Evolutionary conservation across 2,329 filamentous ascomycete species (phyloP), one percentile per base, ranked within the genome.

Genomic region (Colletotrichum costaricense): DNA sequence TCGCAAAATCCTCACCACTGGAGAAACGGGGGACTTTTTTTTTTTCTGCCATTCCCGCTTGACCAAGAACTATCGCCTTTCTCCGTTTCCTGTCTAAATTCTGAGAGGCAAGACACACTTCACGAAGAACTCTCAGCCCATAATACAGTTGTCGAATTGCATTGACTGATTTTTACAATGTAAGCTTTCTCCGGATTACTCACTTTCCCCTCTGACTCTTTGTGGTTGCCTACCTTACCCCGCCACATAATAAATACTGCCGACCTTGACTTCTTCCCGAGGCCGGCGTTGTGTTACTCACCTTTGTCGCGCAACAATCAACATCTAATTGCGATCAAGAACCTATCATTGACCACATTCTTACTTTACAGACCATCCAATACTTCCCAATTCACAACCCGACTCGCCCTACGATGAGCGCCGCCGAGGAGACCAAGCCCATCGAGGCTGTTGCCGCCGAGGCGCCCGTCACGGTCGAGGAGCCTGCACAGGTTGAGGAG

Each of bases 381-480:
- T 9, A 7, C 5, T 28, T 12, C 6, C 16, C 38, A 59, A 35
- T 35, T 35, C 26, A 28, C 19, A 46, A 16, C 26, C 55, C 60
- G 55, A 46, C 66, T 52, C 30, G 33, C 67, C 24, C 55, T 77
- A 81, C 67, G 67, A 85, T 85, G 83, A 84, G 82, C 80, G 82
- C 81, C 75, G 82, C 84, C 72, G 80, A 81, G 72, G 79, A 83
- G 59, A 78, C 79, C 77, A 86, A 85, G 79, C 81, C 82, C 66
- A 79, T 79, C 57, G 83, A 86, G 80, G 80, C 82, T 75, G 74
- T 77, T 62, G 74, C 77, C 63, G 76, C 76, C 38, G 78, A 79
- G 72, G 78, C 73, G 42, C 72, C 72, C 26, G 68, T 52, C 35
- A 62, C 66, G 42, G 76, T 75, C 26, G 78, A 79, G 62, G 75